Evolutionary conservation across 805 yeast genomes (phyloP).

Genomic region (Wickerhamomyces pijperi): DNA sequence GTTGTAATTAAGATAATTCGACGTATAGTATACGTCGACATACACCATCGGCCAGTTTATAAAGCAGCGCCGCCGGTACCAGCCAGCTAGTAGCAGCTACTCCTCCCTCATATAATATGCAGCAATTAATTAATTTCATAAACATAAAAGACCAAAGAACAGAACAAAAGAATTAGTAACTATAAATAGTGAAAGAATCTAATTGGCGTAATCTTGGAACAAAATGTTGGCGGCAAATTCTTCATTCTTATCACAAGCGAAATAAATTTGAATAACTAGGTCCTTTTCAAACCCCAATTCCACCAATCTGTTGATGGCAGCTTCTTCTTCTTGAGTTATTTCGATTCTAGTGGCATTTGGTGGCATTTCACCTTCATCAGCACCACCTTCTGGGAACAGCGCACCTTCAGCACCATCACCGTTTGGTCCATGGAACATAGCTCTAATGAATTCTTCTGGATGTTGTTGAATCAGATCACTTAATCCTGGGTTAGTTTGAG

Average conservation of each 20-base stretch:
- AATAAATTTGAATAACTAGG: conserved; percentile 82
- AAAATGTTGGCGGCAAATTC: conserved; percentile 91
- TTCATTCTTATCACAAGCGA: conserved; percentile 97
- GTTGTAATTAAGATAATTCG: too few relatives aligned
- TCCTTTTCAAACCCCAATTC: conserved; percentile 89
- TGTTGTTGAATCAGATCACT: conserved; percentile 71
- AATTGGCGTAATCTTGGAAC: conserved; percentile 45
- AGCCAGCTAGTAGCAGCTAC: too few relatives aligned
- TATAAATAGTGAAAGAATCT: not conserved
- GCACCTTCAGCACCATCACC: conserved; percentile 22
- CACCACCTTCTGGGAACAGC: conserved; percentile 18
- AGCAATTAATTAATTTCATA: too few relatives aligned
- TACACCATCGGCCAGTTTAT: too few relatives aligned
- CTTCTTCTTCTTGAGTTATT: conserved; percentile 74
- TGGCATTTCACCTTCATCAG: conserved; percentile 8
- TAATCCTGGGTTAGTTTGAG: conserved; percentile 73
- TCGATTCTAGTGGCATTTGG: conserved; percentile 39
- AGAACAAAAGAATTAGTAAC: too few relatives aligned
- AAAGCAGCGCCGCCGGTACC: too few relatives aligned
- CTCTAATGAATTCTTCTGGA: conserved; percentile 81
- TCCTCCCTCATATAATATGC: too few relatives aligned
- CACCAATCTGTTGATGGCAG: conserved; percentile 80
- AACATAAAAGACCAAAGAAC: too few relatives aligned
- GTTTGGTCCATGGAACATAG: conserved; percentile 42
- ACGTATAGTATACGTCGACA: too few relatives aligned